Conservation (phyloP, 345 rosid species). For the Acer saccharum region DNA sequence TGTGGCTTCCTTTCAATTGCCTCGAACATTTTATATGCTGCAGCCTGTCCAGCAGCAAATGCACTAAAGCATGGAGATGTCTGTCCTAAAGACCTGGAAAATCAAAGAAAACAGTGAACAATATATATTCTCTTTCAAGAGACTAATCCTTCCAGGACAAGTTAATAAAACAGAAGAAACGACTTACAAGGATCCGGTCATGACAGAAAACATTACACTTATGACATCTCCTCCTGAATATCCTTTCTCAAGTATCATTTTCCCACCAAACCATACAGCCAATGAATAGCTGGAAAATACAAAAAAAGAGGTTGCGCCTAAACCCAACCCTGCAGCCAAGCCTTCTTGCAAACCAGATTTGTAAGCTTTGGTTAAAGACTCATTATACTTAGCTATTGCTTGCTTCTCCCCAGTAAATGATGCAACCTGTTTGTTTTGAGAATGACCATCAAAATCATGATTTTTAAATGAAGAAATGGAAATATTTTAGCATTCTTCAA, state of each 20-base stretch:
- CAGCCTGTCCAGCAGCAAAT: conserved; percentile 50
- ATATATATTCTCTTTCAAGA: neutral
- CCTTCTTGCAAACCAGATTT: conserved; percentile 42
- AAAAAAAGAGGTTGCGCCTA: conserved; percentile 29
- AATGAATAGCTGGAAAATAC: conserved; percentile 34
- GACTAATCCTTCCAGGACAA: neutral
- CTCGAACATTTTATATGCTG: conserved; percentile 50
- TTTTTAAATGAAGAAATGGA: neutral
- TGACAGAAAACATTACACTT: conserved; percentile 41
- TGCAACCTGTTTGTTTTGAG: conserved; percentile 41
- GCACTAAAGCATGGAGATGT: conserved; percentile 44
- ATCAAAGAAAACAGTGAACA: neutral
- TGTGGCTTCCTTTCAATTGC: conserved; percentile 38
- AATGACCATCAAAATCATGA: neutral
- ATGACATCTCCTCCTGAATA: conserved; percentile 45
- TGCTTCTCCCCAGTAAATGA: conserved; percentile 57
- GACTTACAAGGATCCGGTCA: conserved; percentile 50
- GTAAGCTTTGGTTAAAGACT: conserved; percentile 39
- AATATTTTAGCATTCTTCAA: neutral
- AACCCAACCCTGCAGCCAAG: conserved; percentile 39
- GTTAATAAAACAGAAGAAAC: neutral
- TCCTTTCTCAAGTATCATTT: conserved; percentile 49
- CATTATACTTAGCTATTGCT: conserved; percentile 39
- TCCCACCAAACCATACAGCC: conserved; percentile 58
- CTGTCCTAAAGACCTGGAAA: conserved; percentile 54